These are phyloP conservation scores for Raddia distichophylla DNA, from an alignment of 176 grass and related monocot species.

Conservation along the genomic window DNA sequence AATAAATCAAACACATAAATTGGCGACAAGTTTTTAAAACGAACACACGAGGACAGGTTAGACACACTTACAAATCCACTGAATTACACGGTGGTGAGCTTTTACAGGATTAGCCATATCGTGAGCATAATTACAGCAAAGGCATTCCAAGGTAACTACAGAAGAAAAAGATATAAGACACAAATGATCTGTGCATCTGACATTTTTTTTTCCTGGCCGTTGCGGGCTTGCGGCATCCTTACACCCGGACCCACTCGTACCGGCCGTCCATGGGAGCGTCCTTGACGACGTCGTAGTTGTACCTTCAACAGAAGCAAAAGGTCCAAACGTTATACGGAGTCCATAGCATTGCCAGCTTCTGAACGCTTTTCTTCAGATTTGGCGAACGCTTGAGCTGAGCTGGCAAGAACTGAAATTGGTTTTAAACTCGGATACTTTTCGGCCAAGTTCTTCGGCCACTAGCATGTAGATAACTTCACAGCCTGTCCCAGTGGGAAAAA, in stretches of 20 bases:
- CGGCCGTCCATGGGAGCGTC: conserved; percentile 59
- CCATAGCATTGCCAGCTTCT: not conserved
- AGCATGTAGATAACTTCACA: conserved; percentile 16
- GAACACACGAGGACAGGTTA: conserved; percentile 16
- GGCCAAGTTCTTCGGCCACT: not conserved
- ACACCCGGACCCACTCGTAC: conserved; percentile 55
- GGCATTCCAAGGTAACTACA: not conserved
- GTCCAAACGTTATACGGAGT: conserved; percentile 27
- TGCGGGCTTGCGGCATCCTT: conserved; percentile 28
- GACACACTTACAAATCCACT: conserved; percentile 15
- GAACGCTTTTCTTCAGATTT: not conserved
- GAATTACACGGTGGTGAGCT: conserved; percentile 35
- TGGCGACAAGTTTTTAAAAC: not conserved
- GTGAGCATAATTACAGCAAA: conserved; percentile 45
- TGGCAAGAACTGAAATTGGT: not conserved
- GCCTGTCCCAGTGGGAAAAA: conserved; percentile 7
- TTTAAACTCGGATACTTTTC: not conserved
- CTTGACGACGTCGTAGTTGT: conserved; percentile 60
- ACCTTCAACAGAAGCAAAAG: conserved; percentile 47
- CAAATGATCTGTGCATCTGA: conserved; percentile 28
- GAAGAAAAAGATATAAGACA: conserved; percentile 6
- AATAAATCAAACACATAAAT: not conserved
- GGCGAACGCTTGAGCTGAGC: not conserved
- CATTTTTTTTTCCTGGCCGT: conserved; percentile 44
- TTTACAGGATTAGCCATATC: conserved; percentile 28